phyloP scores from a whole-genome alignment of 129 eudicot genomes.

The Artemisia tridentata region DNA sequence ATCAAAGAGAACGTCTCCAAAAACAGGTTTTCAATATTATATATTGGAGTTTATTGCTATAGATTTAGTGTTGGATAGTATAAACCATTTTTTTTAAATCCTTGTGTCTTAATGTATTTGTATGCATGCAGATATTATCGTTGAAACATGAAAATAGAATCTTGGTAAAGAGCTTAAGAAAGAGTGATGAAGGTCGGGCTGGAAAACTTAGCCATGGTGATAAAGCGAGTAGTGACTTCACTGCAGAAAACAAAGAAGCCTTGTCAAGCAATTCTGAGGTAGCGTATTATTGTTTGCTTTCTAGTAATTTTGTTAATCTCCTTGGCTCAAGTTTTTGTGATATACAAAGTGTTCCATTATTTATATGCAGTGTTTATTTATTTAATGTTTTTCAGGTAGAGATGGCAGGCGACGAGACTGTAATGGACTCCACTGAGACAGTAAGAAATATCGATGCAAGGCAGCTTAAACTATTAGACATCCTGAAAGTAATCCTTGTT shows the following conservation, averaged over 20 bases:
- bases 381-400: slow-evolving; percentile 32
- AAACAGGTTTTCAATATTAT: slow-evolving; percentile 57
- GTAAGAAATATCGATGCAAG: slow-evolving; percentile 65
- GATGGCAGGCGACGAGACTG: slow-evolving; percentile 16
- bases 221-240: slow-evolving; percentile 27
- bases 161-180: slow-evolving; percentile 36
- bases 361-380: slow-evolving; percentile 3
- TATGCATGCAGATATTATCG: slow-evolving; percentile 60
- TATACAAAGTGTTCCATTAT: slow-evolving; percentile 5
- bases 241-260: slow-evolving; percentile 31
- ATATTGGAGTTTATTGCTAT: background rate
- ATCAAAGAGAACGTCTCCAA: slow-evolving; percentile 89
- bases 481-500: slow-evolving; percentile 35
- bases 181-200: slow-evolving; percentile 25
- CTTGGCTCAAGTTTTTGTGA: background rate
- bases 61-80: slow-evolving; percentile 1
- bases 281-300: background rate
- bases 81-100: background rate
- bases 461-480: slow-evolving; percentile 43
- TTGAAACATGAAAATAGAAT: slow-evolving; percentile 52
- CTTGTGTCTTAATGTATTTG: slow-evolving; percentile 2
- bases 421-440: slow-evolving; percentile 21
- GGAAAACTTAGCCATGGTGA: slow-evolving; percentile 28
- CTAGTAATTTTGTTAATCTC: background rate
- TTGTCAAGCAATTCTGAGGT: slow-evolving; percentile 37